Evolutionary conservation across 169 alveolate genomes (phyloP), one percentile per base, ranked within the genome.

Genomic region (Cryptosporidium bovis): DNA sequence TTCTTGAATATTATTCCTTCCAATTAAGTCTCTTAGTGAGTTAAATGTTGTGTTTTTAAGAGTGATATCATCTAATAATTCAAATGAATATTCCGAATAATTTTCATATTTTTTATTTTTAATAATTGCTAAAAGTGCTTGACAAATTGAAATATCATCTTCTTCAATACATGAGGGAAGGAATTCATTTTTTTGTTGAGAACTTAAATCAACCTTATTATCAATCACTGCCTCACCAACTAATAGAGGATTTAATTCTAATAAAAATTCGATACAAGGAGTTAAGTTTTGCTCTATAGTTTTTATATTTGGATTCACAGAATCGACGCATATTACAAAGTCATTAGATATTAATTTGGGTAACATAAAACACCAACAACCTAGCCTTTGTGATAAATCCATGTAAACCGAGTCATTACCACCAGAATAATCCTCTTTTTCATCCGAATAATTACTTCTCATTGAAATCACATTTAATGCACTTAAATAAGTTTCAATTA

Each of bases 401-500:
- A 44, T 29, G 29, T 29, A 34, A 31, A 69, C 24, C 13, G 10
- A 40, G n/a, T 60, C 24, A 34, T 55, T 69, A 12, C 24, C 16
- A 50, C 4, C 5, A 20, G 33, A 27, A 33, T 44, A 33, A 20
- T 34, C 16, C 3, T 51, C 51, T 2, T 13, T 33, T 20, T 71
- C 56, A 51, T 33, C 66, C 53, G 10, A 53, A 18, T 40, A 27
- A 51, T 15, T 10, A 2, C 46, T 24, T 13, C 53, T 53, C 2
- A 60, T 58, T 18, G 87, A 3, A 62, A 15, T 27, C 18, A 62
- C 67, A 62, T 20, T 15, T 20, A 27, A 15, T 20, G 36, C 44
- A 8, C 77, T 77, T 34, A 77, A 77, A 56, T 77, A 77, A 58
- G 87, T 77, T 15, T 77, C 87, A 29, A 77, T 29, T 77, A 77